Evolutionary conservation across 192 early-diverging fungal species (phyloP), one percentile per base, ranked within the genome.

Genomic region (Cladochytrium replicatum): DNA sequence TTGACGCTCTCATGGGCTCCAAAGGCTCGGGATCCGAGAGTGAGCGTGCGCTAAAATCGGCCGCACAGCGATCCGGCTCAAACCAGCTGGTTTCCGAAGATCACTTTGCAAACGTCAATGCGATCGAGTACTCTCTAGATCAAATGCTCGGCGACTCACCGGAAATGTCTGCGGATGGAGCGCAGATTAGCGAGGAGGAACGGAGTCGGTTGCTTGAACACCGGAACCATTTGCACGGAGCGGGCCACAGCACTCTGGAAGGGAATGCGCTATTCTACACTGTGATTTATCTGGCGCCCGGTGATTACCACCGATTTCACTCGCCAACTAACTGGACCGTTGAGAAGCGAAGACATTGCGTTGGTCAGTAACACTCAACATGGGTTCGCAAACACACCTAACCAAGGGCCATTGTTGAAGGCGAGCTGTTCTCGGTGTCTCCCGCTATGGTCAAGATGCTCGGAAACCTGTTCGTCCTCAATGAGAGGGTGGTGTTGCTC

Each of bases 281-380:
- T 53, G 93, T 97, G 6, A 84, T 99, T 23, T 99, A 99, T 55
- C 65, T 99, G 50, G 88, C 94, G 0, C 96, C 96, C 4, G 96
- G 94, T 0, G 96, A 99, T 63, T 99, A 99, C 67, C 96, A 99
- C 63, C 81, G 91, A 11, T 99, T 94, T 81, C 96, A 99, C 50
- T 93, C 93, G 21, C 96, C 96, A 25, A 77, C 86, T 4, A 86
- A 93, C 63, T 97, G 93, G 96, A 77, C 85, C 13, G 89, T 93
- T 9, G 76, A 90, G 57, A 66, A 71, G 2, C 63, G 89, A 15
- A 68, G 94, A 27, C 96, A 99, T 63, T 99, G 95, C 69, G 84
- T 85, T 13, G 85, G 82, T 84, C 64, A 45, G 66, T 43, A 13
- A 7, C 2, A 17, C 1, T 40, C 6, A 63, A 3, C 5, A 55